A percentile compares a stretch with the other conserved stretches of the same genome.
Evolutionary conservation across 83 land plant genomes (phyloP).

Genomic region (Isoetes engelmannii): DNA sequence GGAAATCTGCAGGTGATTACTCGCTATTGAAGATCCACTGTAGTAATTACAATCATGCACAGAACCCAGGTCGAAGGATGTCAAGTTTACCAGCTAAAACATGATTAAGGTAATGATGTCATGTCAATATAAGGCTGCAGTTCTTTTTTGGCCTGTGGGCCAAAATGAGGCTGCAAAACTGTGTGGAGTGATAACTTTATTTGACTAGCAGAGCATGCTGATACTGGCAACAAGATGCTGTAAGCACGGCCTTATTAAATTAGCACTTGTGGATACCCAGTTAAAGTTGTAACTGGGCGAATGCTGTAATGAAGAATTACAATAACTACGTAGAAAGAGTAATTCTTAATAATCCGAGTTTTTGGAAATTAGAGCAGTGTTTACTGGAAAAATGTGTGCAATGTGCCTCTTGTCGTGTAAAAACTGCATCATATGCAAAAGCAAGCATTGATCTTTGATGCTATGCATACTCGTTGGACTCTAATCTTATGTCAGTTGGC

Average conservation of each 20-base stretch:
- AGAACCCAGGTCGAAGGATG: background rate
- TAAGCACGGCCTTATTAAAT: too few species aligned
- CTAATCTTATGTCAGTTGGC: background rate
- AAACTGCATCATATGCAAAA: background rate
- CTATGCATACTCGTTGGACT: background rate
- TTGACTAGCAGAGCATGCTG: too few species aligned
- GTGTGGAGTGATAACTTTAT: too few species aligned
- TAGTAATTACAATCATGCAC: conserved; percentile 4
- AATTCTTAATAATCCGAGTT: conserved; percentile 1
- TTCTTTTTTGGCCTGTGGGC: too few species aligned
- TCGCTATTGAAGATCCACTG: background rate
- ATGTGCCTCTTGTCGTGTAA: background rate
- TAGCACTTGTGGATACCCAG: too few species aligned
- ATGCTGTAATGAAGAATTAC: too few species aligned
- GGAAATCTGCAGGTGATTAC: conserved; percentile 17
- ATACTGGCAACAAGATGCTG: too few species aligned
- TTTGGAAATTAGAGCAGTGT: conserved; percentile 7
- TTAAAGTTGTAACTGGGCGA: too few species aligned
- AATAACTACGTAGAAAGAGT: background rate
- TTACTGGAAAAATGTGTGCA: background rate
- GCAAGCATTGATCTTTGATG: background rate
- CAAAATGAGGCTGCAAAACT: too few species aligned
- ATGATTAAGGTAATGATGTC: background rate
- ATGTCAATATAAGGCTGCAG: too few species aligned
- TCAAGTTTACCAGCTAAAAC: background rate